These are phyloP conservation scores for Colletotrichum sp. DNA, from an alignment of 2,329 filamentous ascomycete species.

Conservation along the genomic window DNA sequence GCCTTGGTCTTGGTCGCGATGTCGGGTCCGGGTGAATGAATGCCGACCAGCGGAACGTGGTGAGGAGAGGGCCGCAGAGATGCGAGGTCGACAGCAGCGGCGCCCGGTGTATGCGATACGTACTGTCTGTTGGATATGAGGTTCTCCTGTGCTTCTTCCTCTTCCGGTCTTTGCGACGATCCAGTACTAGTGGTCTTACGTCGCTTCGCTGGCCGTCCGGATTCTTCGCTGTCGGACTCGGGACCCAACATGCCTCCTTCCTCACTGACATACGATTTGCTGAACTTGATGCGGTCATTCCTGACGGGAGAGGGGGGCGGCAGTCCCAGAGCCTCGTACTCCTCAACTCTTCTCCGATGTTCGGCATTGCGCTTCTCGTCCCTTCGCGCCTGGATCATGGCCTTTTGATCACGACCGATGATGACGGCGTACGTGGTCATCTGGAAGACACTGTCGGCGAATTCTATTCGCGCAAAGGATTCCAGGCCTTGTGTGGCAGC, in stretches of 20 bases:
- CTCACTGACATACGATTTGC: constrained; percentile 71
- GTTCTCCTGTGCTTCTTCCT: constrained; percentile 48
- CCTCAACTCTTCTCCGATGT: constrained; percentile 48
- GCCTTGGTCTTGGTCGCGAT: constrained; percentile 69
- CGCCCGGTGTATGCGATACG: constrained; percentile 63
- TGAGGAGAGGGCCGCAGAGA: constrained; percentile 65
- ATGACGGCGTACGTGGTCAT: constrained; percentile 78
- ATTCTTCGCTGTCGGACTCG: constrained; percentile 61
- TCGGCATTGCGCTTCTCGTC: constrained; percentile 54
- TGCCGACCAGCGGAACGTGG: constrained; percentile 70
- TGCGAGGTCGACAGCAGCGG: constrained; percentile 63
- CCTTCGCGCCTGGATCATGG: constrained; percentile 58
- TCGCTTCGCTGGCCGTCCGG: constrained; percentile 49
- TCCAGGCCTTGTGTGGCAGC: constrained; percentile 50
- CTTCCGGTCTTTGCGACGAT: constrained; percentile 42
- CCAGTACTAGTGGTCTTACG: constrained; percentile 50
- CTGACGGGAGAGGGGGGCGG: constrained; percentile 56
- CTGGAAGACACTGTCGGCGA: constrained; percentile 78
- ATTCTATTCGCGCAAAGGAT: constrained; percentile 68
- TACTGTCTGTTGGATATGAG: constrained; percentile 64
- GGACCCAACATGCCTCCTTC: constrained; percentile 72
- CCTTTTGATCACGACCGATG: constrained; percentile 72
- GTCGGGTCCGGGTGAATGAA: constrained; percentile 71
- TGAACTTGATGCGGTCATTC: constrained; percentile 59
- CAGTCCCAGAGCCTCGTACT: constrained; percentile 52